These are phyloP conservation scores for Lactarius vividus DNA, from an alignment of 768 basidiomycete species.

Conservation along the genomic window DNA sequence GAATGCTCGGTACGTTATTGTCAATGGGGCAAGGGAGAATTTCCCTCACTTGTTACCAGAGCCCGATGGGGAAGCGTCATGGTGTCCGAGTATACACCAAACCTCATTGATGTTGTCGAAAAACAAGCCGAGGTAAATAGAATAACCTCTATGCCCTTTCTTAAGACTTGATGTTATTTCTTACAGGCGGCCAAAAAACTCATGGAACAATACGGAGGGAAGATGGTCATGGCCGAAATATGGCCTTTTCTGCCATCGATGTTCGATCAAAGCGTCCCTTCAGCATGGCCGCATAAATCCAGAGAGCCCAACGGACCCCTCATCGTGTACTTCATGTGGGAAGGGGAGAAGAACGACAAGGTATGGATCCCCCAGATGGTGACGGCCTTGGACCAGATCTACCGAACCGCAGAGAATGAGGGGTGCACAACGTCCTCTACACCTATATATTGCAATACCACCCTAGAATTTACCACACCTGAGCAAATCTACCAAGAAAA, in stretches of 20 bases:
- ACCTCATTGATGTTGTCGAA: not conserved
- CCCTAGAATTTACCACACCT: not conserved
- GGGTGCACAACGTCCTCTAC: not conserved
- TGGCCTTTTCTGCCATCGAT: not conserved
- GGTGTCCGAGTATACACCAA: not conserved
- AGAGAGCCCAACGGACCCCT: too few species aligned
- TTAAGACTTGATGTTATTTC: not conserved
- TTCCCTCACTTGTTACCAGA: not conserved
- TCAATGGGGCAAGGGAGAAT: not conserved
- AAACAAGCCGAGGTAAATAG: not conserved
- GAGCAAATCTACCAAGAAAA: not conserved
- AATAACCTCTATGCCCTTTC: too few species aligned
- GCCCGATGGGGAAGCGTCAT: not conserved
- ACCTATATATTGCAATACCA: not conserved
- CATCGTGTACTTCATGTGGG: constrained; percentile 1
- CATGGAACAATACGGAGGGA: not conserved
- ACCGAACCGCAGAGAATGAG: not conserved
- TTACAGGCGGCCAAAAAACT: too few species aligned
- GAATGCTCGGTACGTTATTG: not conserved
- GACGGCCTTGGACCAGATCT: not conserved
- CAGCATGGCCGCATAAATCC: not conserved
- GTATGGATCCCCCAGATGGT: not conserved
- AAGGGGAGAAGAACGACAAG: not conserved
- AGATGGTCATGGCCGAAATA: not conserved
- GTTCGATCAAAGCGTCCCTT: not conserved